Base-by-base conservation (phyloP, 257 asterid species). In the Osmanthus fragrans region DNA sequence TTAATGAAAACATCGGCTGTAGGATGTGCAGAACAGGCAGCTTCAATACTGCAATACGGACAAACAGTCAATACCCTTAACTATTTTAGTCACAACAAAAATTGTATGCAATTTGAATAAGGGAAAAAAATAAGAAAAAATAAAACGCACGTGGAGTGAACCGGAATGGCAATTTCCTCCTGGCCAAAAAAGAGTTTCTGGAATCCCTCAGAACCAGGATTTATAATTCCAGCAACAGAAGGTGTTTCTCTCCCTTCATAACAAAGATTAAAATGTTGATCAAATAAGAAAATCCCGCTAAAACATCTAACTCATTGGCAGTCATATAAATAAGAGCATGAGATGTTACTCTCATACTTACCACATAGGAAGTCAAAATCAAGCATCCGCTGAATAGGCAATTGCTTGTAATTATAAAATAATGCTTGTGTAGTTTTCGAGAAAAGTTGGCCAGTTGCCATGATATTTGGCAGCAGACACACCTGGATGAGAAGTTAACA, bases 131-230 rank as follows among this genome's bases (percentile, higher is more conserved):
- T 2, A 74, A 71, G 51, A 66, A n/a, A 75, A 70, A 30, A 60
- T 3, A 54, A 70, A 66, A 83, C 97, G 47, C 78, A 93, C 99
- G 92, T 74, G 33, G 98, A 89, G 72, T 95, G 99, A 56, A 95
- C 99, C 33, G 98, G 99, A 82, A 95, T 96, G 68, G 99, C 98
- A 4, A 96, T 93, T 86, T 93, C 98, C 83, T 96, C 98, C 83
- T 96, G 98, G 73, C 99, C 98, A 67, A 96, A 96, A 86, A 96
- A 96, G 70, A 96, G 90, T 78, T 96, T 96, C 87, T 96, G 99
- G 85, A 96, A 96, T 67, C 99, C 99, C 90, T 96, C 99, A 54
- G 99, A 88, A 87, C 98, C 99, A 73, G 99, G 99, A 86, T 92
- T 93, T 82, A 96, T 87, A 74, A 96, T 96, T 84, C 99, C 99